Percentiles rank a stretch among this genome's conserved stretches.
Conservation (phyloP, 2,329 filamentous ascomycete genomes). For the Fusarium fujikuroi region DNA sequence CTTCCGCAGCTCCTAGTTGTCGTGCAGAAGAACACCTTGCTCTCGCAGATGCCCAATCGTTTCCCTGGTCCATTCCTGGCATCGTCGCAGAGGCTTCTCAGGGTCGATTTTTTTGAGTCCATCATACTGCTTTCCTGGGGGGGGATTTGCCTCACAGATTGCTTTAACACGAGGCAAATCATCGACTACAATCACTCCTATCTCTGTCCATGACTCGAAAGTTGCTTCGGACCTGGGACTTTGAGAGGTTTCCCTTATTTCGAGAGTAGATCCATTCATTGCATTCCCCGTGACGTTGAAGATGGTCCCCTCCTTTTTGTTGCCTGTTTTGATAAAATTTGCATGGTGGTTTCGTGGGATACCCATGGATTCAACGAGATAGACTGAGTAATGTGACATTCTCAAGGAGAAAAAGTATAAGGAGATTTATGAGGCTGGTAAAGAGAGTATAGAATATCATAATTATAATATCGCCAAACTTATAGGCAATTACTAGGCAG, state of each 20-base stretch:
- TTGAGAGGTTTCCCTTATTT: neutral
- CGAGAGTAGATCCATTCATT: neutral
- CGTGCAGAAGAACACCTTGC: neutral
- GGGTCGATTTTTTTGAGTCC: neutral
- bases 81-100: neutral
- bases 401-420: fast-evolving
- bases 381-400: fast-evolving
- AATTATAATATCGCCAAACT: fast-evolving
- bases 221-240: neutral
- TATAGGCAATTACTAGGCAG: neutral
- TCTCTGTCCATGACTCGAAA: neutral
- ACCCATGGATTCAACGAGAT: neutral
- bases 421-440: fast-evolving
- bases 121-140: neutral
- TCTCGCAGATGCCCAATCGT: neutral
- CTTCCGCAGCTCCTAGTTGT: neutral
- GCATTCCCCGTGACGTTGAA: neutral
- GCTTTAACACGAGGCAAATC: neutral
- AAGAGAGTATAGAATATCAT: neutral
- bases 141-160: neutral
- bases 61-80: neutral
- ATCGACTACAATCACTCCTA: fast-evolving
- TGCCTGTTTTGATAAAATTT: neutral
- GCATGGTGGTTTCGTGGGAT: neutral
- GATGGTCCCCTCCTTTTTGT: neutral